Evolutionary conservation across 176 grass and related monocot genomes (phyloP).

Genomic region (Rhynchospora tenuis): DNA sequence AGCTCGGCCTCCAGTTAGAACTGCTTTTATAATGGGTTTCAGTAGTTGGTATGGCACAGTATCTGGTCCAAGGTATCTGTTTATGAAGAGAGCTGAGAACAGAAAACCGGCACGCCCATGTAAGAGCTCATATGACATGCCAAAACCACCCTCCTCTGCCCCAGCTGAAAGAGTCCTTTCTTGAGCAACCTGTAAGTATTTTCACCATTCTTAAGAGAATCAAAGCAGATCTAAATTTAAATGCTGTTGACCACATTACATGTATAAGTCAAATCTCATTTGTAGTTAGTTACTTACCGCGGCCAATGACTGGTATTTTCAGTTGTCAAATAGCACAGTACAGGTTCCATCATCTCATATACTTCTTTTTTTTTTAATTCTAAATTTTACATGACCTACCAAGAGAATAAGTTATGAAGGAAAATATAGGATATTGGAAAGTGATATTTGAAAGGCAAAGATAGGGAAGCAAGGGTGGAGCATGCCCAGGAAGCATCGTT

Average conservation of each 20-base stretch:
- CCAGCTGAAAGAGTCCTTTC: slow-evolving; percentile 1
- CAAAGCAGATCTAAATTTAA: not conserved
- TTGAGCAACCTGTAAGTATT: slow-evolving; percentile 16
- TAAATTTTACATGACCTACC: not conserved
- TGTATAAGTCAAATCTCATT: not conserved
- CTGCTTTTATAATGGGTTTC: slow-evolving; percentile 28
- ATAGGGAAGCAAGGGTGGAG: too few relatives aligned
- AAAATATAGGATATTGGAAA: not conserved
- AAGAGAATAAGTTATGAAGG: not conserved
- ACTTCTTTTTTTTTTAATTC: not conserved
- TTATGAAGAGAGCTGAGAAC: slow-evolving; percentile 36
- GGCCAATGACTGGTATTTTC: not conserved
- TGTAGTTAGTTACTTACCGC: not conserved
- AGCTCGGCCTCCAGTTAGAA: slow-evolving; percentile 17
- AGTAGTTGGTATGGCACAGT: slow-evolving; percentile 18
- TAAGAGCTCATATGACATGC: slow-evolving; percentile 41
- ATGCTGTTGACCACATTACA: not conserved
- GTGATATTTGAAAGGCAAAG: not conserved
- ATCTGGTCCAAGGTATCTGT: slow-evolving; percentile 29
- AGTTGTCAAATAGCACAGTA: not conserved
- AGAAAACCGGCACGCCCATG: slow-evolving; percentile 40
- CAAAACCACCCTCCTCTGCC: not conserved
- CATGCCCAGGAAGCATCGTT: too few relatives aligned
- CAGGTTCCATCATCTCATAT: not conserved
- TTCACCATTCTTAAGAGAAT: not conserved